These are phyloP conservation scores for Rickenella mellea DNA, from an alignment of 768 basidiomycete genomes.

Conservation along the genomic window DNA sequence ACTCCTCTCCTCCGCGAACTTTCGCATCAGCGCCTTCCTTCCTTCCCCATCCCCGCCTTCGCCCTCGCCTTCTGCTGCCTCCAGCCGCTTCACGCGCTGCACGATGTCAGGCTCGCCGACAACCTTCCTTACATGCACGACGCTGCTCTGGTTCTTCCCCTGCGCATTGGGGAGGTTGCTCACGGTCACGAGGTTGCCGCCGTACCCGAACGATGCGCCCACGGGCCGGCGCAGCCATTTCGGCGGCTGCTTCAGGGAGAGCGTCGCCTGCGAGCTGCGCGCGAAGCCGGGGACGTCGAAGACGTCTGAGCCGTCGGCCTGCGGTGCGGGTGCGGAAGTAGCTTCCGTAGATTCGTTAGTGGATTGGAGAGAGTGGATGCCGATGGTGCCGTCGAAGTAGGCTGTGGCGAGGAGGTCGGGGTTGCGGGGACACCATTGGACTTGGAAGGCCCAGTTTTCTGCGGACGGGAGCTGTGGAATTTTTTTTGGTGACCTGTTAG, in stretches of 20 bases:
- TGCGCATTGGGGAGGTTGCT: slow-evolving; percentile 62
- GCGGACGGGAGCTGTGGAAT: slow-evolving; percentile 65
- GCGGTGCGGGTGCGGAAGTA: slow-evolving; percentile 30
- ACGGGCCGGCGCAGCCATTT: slow-evolving; percentile 89
- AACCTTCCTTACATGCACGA: slow-evolving; percentile 71
- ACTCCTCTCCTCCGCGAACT: slow-evolving; percentile 59
- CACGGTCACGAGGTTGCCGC: slow-evolving; percentile 76
- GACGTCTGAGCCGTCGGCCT: slow-evolving; percentile 58
- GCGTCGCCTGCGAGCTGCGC: slow-evolving; percentile 41
- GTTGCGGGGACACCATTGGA: slow-evolving; percentile 88
- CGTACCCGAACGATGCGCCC: slow-evolving; percentile 81
- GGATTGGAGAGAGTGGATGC: slow-evolving; percentile 86
- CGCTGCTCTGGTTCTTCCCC: slow-evolving; percentile 75
- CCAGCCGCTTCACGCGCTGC: slow-evolving; percentile 61
- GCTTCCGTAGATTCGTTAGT: slow-evolving; percentile 43
- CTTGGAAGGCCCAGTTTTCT: slow-evolving; percentile 97
- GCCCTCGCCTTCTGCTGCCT: slow-evolving; percentile 43
- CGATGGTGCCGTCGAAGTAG: slow-evolving; percentile 91
- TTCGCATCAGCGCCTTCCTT: no score
- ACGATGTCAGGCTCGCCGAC: slow-evolving; percentile 70
- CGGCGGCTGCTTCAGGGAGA: slow-evolving; percentile 90
- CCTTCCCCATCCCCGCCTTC: slow-evolving; percentile 32
- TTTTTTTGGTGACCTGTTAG: slow-evolving; percentile 2
- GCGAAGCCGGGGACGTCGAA: slow-evolving; percentile 61
- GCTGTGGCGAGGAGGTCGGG: slow-evolving; percentile 87